Percentiles rank a stretch among this genome's conserved stretches.
Evolutionary conservation across 805 yeast species (phyloP).

Genomic region (Wickerhamiella kurtzmanii): DNA sequence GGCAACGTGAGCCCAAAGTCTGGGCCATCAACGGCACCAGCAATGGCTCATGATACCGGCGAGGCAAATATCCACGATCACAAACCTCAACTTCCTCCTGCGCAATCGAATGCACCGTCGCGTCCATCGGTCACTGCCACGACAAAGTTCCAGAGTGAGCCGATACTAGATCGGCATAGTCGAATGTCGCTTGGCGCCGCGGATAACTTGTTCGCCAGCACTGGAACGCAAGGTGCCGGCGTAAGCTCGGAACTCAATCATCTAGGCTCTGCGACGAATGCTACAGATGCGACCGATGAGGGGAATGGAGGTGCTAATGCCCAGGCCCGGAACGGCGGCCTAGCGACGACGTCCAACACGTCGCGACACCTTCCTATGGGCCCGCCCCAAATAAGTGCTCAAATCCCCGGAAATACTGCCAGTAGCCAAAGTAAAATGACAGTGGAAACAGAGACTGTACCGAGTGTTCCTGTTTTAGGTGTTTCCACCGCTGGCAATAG

Average conservation of each 20-base stretch:
- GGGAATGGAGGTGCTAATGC: too few species aligned
- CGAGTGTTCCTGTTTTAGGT: conserved; percentile 31
- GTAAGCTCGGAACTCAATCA: too few species aligned
- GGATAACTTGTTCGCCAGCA: background rate
- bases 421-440: conserved; percentile 18
- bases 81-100: too few species aligned
- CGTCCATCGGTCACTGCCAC: background rate
- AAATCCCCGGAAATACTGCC: conserved; percentile 19
- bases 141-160: background rate
- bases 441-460: conserved; percentile 52
- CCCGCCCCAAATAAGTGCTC: background rate
- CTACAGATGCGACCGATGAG: too few species aligned
- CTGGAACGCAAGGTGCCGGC: too few species aligned
- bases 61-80: too few species aligned
- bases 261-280: too few species aligned
- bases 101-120: background rate
- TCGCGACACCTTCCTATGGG: background rate
- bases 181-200: background rate
- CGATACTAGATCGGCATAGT: background rate
- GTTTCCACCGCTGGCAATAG: conserved; percentile 18
- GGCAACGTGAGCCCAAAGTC: background rate
- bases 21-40: background rate
- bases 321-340: too few species aligned
- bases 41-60: too few species aligned
- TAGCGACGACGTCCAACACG: conserved; percentile 9